phyloP scores from a whole-genome alignment of 495 filamentous ascomycete species.

The Trichodelitschia bisporula region DNA sequence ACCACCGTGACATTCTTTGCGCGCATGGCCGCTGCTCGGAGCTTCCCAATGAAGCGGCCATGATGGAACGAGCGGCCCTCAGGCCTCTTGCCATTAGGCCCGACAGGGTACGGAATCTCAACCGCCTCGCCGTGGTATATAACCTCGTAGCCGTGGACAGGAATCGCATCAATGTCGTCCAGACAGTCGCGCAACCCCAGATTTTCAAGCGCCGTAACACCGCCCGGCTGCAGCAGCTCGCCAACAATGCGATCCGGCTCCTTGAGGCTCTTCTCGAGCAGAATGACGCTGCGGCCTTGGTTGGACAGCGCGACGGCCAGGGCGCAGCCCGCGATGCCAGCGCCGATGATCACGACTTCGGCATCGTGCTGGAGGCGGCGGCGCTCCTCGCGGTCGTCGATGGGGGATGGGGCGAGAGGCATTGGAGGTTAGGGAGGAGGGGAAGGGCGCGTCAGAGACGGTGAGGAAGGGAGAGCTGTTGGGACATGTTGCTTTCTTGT shows the following conservation, averaged over 20 bases:
- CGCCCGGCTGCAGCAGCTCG: conserved; percentile 83
- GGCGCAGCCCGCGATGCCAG: conserved; percentile 72
- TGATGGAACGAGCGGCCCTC: conserved; percentile 22
- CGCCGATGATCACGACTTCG: conserved; percentile 78
- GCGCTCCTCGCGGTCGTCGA: conserved; percentile 10
- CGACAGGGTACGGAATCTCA: conserved; percentile 41
- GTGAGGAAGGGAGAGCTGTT: too few relatives aligned
- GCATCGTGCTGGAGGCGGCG: conserved; percentile 17
- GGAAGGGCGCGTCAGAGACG: conserved; percentile 3
- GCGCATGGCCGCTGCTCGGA: conserved; percentile 13
- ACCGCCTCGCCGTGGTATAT: conserved; percentile 60
- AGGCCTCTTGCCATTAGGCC: conserved; percentile 10
- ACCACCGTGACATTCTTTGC: conserved; percentile 22
- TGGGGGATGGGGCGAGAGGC: background rate
- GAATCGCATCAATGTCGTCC: conserved; percentile 70
- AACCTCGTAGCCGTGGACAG: conserved; percentile 64
- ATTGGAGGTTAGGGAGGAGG: conserved; percentile 2
- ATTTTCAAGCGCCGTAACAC: conserved; percentile 53
- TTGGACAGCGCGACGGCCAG: conserved; percentile 55
- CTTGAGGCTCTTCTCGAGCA: conserved; percentile 72
- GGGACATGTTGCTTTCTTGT: too few relatives aligned
- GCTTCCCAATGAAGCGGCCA: conserved; percentile 19
- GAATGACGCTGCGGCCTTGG: conserved; percentile 75
- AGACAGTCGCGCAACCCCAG: conserved; percentile 64
- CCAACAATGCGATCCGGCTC: conserved; percentile 94